Conservation (phyloP, 495 filamentous ascomycete species). For the Hapsidospora chrysogenum region DNA sequence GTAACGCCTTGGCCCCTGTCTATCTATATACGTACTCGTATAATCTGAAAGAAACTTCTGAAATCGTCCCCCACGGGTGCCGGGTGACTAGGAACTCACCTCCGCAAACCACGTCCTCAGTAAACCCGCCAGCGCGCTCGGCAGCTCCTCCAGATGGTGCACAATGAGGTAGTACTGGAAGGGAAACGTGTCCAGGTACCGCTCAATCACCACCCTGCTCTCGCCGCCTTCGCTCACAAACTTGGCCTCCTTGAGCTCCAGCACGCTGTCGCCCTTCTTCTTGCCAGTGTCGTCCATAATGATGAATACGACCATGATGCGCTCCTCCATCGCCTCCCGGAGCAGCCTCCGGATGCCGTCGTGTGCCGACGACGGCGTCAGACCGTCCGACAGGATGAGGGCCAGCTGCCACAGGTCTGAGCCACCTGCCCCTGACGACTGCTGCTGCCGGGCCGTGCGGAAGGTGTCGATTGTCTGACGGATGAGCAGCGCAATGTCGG, state of each 20-base stretch:
- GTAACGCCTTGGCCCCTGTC: too few relatives aligned
- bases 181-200: constrained; percentile 88
- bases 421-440: too few relatives aligned
- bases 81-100: constrained; percentile 36
- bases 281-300: constrained; percentile 63
- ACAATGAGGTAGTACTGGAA: constrained; percentile 95
- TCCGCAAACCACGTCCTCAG: constrained; percentile 96
- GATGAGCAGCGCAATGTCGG: constrained; percentile 68
- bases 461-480: constrained; percentile 65
- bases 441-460: constrained; percentile 47
- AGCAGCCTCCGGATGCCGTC: constrained; percentile 67
- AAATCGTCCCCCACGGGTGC: too few relatives aligned
- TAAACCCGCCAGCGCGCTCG: constrained; percentile 69
- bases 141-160: constrained; percentile 76
- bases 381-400: constrained; percentile 82
- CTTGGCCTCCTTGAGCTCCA: constrained; percentile 66
- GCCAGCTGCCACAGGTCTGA: constrained; percentile 93
- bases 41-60: too few relatives aligned
- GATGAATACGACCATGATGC: constrained; percentile 96
- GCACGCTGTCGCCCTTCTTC: constrained; percentile 36
- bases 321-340: constrained; percentile 72
- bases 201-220: constrained; percentile 51
- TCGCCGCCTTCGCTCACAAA: constrained; percentile 37
- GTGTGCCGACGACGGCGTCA: constrained; percentile 64
- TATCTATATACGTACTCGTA: too few relatives aligned